These are phyloP conservation scores for Hymenoscyphus albidus DNA, from an alignment of 2,329 filamentous ascomycete species.

Conservation along the genomic window DNA sequence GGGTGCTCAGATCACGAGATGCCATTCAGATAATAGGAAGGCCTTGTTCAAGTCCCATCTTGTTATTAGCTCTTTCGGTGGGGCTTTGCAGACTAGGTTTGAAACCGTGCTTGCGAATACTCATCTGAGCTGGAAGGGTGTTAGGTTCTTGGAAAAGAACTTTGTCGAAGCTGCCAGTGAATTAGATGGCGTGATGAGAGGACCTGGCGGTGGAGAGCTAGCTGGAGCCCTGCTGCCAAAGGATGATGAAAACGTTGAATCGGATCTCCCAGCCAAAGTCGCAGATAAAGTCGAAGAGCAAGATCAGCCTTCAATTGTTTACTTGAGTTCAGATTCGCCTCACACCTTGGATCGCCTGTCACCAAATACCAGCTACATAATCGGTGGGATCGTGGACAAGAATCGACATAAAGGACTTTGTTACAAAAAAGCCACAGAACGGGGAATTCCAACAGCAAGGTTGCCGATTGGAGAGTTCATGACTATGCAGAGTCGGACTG, in stretches of 20 bases:
- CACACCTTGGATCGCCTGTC: conserved; percentile 78
- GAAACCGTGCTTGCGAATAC: conserved; percentile 68
- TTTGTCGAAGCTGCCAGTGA: conserved; percentile 66
- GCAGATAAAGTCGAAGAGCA: not conserved
- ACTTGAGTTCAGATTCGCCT: conserved; percentile 88
- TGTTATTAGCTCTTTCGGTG: conserved; percentile 73
- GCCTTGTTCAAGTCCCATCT: conserved; percentile 67
- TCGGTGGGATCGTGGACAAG: conserved; percentile 92
- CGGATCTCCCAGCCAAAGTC: not conserved
- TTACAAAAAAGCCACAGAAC: conserved; percentile 72
- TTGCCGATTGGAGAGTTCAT: conserved; percentile 95
- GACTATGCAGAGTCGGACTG: conserved; percentile 79
- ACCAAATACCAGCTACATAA: conserved; percentile 85
- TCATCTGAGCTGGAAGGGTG: conserved; percentile 75
- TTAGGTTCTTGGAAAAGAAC: conserved; percentile 69
- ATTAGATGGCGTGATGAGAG: conserved; percentile 65
- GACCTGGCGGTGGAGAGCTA: conserved; percentile 51
- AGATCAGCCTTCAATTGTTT: conserved; percentile 54
- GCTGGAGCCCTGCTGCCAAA: conserved; percentile 42
- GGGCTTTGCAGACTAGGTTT: conserved; percentile 72
- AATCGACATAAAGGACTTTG: conserved; percentile 95
- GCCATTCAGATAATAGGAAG: conserved; percentile 82
- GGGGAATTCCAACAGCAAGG: conserved; percentile 80
- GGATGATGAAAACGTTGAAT: not conserved
- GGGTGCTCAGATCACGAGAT: conserved; percentile 76